Evolutionary conservation across 805 yeast genomes (phyloP).

Genomic region (Teunomyces atbi): DNA sequence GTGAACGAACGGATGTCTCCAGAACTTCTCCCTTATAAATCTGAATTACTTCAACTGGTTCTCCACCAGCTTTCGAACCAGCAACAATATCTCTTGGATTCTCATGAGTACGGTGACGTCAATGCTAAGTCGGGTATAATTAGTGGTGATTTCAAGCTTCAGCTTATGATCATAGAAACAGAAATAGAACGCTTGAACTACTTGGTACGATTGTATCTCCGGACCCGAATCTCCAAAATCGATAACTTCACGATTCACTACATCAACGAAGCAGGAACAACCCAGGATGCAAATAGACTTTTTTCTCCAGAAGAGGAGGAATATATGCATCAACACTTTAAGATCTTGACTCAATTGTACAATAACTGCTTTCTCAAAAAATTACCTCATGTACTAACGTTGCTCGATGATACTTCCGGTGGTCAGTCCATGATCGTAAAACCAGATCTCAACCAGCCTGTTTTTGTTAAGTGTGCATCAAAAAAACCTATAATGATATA

Average conservation of each 20-base stretch:
- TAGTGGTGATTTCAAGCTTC: slow-evolving; percentile 49
- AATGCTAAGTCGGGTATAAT: slow-evolving; percentile 39
- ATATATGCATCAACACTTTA: slow-evolving; percentile 68
- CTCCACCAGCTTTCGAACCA: slow-evolving; percentile 62
- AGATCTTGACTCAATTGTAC: slow-evolving; percentile 62
- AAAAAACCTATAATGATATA: slow-evolving; percentile 24
- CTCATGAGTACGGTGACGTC: slow-evolving; percentile 68
- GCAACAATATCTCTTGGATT: slow-evolving; percentile 71
- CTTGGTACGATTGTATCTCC: slow-evolving; percentile 72
- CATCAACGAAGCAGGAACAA: slow-evolving; percentile 30
- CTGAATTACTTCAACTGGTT: slow-evolving; percentile 54
- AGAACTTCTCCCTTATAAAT: slow-evolving; percentile 76
- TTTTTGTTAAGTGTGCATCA: slow-evolving; percentile 51
- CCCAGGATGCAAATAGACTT: slow-evolving; percentile 7
- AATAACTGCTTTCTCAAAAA: slow-evolving; percentile 62
- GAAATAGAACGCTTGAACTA: slow-evolving; percentile 87
- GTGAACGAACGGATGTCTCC: slow-evolving; percentile 83
- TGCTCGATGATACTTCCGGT: slow-evolving; percentile 68
- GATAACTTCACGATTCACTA: slow-evolving; percentile 67
- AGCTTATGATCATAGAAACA: slow-evolving; percentile 82
- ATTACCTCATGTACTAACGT: slow-evolving; percentile 67
- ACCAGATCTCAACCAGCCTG: slow-evolving; percentile 77
- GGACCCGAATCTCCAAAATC: slow-evolving; percentile 74
- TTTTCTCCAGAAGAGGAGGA: slow-evolving; percentile 49
- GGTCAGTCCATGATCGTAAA: slow-evolving; percentile 69